Base-by-base conservation (phyloP, 176 grass and related monocot genomes). In the Thinopyrum elongatum region DNA sequence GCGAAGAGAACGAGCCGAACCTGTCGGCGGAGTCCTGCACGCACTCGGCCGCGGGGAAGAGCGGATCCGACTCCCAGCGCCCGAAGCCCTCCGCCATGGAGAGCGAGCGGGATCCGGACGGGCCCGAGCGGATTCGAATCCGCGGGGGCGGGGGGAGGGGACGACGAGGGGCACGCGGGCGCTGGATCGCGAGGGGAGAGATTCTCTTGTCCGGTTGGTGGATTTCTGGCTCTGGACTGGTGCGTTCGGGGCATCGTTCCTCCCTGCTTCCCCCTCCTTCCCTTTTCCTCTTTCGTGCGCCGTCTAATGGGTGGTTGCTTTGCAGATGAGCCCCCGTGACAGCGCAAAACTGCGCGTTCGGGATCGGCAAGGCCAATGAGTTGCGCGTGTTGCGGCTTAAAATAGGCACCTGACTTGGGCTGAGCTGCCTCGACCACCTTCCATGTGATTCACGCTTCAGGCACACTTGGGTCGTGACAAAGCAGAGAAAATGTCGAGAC, bases 11-110 rank as follows among this genome's bases (percentile, higher is more conserved):
- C 22, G 23, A 26, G 39, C 17, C 82, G 51, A 38, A 97, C 95
- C 95, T 97, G 61, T 97, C 95, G 77, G 95, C 90, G 36, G 95
- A 97, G 91, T 97, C 95, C 91, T 97, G 92, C 82, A 97, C 92
- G 86, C 91, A 85, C 86, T 97, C 92, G 3, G 95, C 95, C 9
- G 90, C 92, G 28, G 92, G 87, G 78, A 97, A 97, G 78, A 97
- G 87, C 33, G 92, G 95, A 91, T 97, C 95, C 80, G 88, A 90
- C 88, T 94, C 95, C 95, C 95, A 97, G 78, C 88, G 83, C 62
- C 83, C 80, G 72, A 91, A 92, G 65, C 95, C 90, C 88, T 97
- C 95, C 75, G 90, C 88, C 95, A 97, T 97, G 53, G 21, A 7
- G 22, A 7, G 22, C 65, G 25, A 10, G 27, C 28, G 44, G 33